Evolutionary conservation across 2,329 filamentous ascomycete species (phyloP), one percentile per base, ranked within the genome.

Genomic region (Madurella fahalii): DNA sequence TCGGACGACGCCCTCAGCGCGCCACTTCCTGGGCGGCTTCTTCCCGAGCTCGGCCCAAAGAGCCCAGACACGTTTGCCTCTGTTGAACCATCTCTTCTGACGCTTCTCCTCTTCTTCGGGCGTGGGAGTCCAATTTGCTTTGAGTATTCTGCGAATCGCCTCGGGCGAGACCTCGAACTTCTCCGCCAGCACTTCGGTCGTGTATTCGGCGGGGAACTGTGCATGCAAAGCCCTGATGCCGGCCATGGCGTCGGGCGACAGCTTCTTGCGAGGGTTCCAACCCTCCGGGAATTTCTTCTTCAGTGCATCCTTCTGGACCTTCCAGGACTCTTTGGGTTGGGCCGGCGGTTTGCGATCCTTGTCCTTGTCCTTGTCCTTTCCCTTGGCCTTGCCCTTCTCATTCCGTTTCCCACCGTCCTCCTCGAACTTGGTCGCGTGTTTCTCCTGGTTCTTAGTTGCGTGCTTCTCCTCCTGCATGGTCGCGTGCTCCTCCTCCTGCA

Each of bases 171-270:
- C 78, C 69, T 91, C 79, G 71, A 97, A 99, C 63, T 90, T 83
- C 1, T 84, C 67, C 0, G 93, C 83, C 13, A 97, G 82, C 34
- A 83, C 79, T 15, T 79, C 71, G 0, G 88, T 95, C 4, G 86
- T 88, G 73, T 91, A 96, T 54, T 80, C 78, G 2, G 87, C 79
- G 0, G 93, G 90, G 59, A 90, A 86, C 63, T 90, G 85, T 25
- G 80, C 75, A 69, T 96, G 84, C 34, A 99, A 77, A 17, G 89
- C 86, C 41, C 91, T 85, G 63, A 99, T 95, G 41, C 91, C 92
- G n/a, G 89, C 86, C 32, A 96, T 77, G 1, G 92, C 90, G 70
- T 97, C 93, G 0, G 94, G 94, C 0, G 94, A 97, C 9, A 99
- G 79, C 55, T 86, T 86, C 71, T 95, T 96, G 47, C 82, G 80